Evolutionary conservation across 305 asterid species (phyloP).

Genomic region (Rubia tinctorum): DNA sequence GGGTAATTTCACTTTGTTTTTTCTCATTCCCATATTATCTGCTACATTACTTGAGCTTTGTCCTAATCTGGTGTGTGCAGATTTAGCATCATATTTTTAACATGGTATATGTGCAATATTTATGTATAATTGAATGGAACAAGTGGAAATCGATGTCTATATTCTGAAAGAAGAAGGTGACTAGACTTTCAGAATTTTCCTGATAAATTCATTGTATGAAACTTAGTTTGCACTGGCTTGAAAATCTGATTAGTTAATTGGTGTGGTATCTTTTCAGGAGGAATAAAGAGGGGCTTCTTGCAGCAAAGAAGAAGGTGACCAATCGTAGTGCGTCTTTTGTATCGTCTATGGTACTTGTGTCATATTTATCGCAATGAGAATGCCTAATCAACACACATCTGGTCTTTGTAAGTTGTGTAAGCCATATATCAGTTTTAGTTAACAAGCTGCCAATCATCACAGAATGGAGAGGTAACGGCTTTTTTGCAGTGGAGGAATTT

Average conservation of each 20-base stretch:
- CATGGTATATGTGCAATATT: background rate
- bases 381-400: too few species aligned
- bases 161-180: too few species aligned
- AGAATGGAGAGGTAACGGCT: too few species aligned
- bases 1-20: slow-evolving; percentile 39
- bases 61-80: too few species aligned
- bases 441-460: too few species aligned
- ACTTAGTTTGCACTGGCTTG: background rate
- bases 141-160: background rate
- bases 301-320: slow-evolving; percentile 79
- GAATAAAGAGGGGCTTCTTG: slow-evolving; percentile 63
- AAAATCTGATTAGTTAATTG: background rate
- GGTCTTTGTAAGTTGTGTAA: too few species aligned
- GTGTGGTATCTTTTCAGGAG: slow-evolving; percentile 25
- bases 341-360: too few species aligned
- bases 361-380: too few species aligned
- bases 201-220: background rate
- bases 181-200: too few species aligned
- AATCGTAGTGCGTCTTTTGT: too few species aligned
- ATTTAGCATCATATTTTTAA: background rate
- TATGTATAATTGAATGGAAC: background rate
- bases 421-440: too few species aligned
- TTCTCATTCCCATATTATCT: background rate
- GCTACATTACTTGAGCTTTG: background rate
- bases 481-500: too few species aligned